Evolutionary conservation across 805 yeast genomes (phyloP), one percentile per base, ranked within the genome.

Genomic region (Metschnikowia continentalis): DNA sequence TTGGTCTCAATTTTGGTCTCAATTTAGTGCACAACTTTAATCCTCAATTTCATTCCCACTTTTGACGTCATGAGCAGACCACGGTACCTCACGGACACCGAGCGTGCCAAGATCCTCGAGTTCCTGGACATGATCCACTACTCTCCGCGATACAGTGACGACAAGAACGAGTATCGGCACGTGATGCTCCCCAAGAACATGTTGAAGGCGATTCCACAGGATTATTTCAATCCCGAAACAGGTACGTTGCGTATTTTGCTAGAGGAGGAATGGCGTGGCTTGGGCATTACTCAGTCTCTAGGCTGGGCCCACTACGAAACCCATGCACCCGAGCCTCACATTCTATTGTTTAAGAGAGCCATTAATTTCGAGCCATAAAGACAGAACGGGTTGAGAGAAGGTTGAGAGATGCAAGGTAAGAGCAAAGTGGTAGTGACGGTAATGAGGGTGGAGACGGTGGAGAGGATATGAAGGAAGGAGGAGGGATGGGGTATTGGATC

Each of bases 281-380:
- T 94, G 46, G 99, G 99, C 2, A 90, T 94, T 62, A 94, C 98
- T 6, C 99, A 94, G 69, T 88, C 96, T 35, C 75, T 94, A 54
- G 99, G 99, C 1, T 94, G 99, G 99, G 94, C 80, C 49, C 99
- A 94, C 69, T 94, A 92, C 65, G 99, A 94, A 63, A 91, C 96
- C 39, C 99, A 94, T 67, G 78, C 98, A 1, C 99, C 99, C 41
- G 99, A 94, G 69, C 99, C 99, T 23, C 99, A 94, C 66, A 94
- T 94, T 54, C 74, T 94, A 54, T 76, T 94, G 54, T 94, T 94
- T 62, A 78, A 76, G 70, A 79, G 91, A 62, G 81, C 88, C 17
- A 73, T 80, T 40, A 79, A 80, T 60, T 81, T 74, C 57, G 85
- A 74, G 46, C 75, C 70, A 60, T 72, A 60, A 53, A 35, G 5